These are phyloP conservation scores for Ascomycota sp. DNA, from an alignment of 2,329 filamentous ascomycete species.

Conservation along the genomic window DNA sequence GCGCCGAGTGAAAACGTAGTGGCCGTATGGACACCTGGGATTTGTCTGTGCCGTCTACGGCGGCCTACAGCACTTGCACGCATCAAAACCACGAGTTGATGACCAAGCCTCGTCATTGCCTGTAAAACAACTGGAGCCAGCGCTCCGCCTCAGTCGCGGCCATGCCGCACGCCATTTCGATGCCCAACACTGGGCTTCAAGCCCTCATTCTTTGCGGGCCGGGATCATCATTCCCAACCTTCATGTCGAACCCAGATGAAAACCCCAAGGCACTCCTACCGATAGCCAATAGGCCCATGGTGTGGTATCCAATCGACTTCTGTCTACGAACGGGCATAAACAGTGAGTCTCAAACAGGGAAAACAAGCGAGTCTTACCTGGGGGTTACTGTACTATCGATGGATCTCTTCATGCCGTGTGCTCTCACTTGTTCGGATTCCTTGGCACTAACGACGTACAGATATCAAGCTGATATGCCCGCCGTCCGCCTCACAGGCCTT, in stretches of 20 bases:
- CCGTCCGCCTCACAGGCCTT: slow-evolving; percentile 47
- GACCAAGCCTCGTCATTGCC: not conserved
- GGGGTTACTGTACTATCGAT: too few species aligned
- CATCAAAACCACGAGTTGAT: too few species aligned
- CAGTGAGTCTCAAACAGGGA: slow-evolving; percentile 23
- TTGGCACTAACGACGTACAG: slow-evolving; percentile 17
- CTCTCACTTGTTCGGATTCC: not conserved
- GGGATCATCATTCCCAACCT: slow-evolving; percentile 63
- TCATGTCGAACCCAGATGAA: slow-evolving; percentile 61
- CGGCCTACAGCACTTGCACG: too few species aligned
- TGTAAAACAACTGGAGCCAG: too few species aligned
- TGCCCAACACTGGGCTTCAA: slow-evolving; percentile 60
- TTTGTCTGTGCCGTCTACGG: too few species aligned
- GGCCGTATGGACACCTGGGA: too few species aligned
- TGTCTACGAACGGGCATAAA: slow-evolving; percentile 66
- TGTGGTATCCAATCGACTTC: slow-evolving; percentile 76
- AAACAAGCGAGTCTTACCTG: too few species aligned
- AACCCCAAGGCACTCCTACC: slow-evolving; percentile 67
- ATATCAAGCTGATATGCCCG: slow-evolving; percentile 41
- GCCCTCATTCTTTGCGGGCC: slow-evolving; percentile 69
- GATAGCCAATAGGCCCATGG: slow-evolving; percentile 71
- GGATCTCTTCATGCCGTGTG: not conserved
- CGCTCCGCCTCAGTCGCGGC: not conserved
- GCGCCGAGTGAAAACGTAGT: too few species aligned
- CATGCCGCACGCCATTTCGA: slow-evolving; percentile 59